A percentile compares a stretch with the other conserved stretches of the same genome.
Conservation (phyloP, 805 yeast genomes). For the Wickerhamiella musiphila region DNA sequence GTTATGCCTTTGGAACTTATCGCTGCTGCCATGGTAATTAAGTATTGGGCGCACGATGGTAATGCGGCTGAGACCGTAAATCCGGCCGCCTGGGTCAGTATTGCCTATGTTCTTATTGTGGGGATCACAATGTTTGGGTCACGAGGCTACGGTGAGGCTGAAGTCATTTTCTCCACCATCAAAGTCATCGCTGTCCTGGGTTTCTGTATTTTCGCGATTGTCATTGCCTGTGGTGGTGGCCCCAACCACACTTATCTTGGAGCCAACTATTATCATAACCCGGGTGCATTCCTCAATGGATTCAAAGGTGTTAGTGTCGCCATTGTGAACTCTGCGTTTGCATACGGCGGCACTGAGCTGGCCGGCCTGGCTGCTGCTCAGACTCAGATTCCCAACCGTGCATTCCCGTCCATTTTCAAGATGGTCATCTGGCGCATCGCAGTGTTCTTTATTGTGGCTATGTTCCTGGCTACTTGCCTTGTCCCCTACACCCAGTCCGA, state of each 20-base stretch:
- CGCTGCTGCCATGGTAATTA: slow-evolving; percentile 37
- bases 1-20: slow-evolving; percentile 45
- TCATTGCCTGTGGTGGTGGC: slow-evolving; percentile 43
- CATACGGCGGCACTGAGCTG: slow-evolving; percentile 52
- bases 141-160: slow-evolving; percentile 50
- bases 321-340: slow-evolving; percentile 42
- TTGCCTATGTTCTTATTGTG: slow-evolving; percentile 35
- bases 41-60: slow-evolving; percentile 30
- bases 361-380: slow-evolving; percentile 64
- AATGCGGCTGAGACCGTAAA: slow-evolving; percentile 25
- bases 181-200: slow-evolving; percentile 44
- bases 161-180: slow-evolving; percentile 39
- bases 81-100: slow-evolving; percentile 40
- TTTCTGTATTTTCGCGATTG: slow-evolving; percentile 38
- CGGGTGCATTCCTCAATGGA: slow-evolving; percentile 44
- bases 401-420: slow-evolving; percentile 55
- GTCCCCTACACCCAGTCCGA: slow-evolving; percentile 41
- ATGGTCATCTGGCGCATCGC: slow-evolving; percentile 53
- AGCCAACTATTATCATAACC: slow-evolving; percentile 39
- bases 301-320: slow-evolving; percentile 51
- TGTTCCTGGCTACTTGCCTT: slow-evolving; percentile 48
- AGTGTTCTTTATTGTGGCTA: slow-evolving; percentile 43
- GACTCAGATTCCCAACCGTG: slow-evolving; percentile 47
- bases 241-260: slow-evolving; percentile 47
- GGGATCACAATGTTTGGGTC: slow-evolving; percentile 31